These are phyloP conservation scores for Coemansia sp. DNA, from an alignment of 192 early-diverging fungal species.

Conservation along the genomic window DNA sequence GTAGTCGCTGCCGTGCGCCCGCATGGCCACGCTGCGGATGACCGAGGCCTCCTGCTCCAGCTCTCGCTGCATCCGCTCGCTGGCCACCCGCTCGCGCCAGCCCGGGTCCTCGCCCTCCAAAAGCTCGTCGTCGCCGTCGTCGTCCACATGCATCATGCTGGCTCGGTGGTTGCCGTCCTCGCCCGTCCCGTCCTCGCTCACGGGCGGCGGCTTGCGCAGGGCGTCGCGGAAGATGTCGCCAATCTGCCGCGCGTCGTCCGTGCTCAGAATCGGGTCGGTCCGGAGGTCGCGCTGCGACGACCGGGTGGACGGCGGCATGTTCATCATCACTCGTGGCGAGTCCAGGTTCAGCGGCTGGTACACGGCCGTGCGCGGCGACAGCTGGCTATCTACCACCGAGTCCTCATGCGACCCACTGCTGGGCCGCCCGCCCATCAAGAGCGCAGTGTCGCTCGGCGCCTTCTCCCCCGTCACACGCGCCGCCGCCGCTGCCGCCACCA, in stretches of 20 bases:
- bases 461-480: slow-evolving; percentile 1
- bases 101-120: slow-evolving; percentile 36
- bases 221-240: slow-evolving; percentile 47
- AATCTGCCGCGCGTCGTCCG: slow-evolving; percentile 42
- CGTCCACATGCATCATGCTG: slow-evolving; percentile 11
- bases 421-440: slow-evolving; percentile 27
- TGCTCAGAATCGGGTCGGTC: slow-evolving; percentile 18
- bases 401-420: slow-evolving; percentile 36
- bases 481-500: not conserved
- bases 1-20: slow-evolving; percentile 42
- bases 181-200: slow-evolving; percentile 30
- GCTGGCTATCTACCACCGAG: slow-evolving; percentile 10
- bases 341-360: slow-evolving; percentile 37
- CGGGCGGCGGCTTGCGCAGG: slow-evolving; percentile 40
- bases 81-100: slow-evolving; percentile 45
- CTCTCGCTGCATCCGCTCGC: slow-evolving; percentile 47
- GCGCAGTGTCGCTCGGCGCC: slow-evolving; percentile 34
- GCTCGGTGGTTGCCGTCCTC: slow-evolving; percentile 4
- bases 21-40: slow-evolving; percentile 36
- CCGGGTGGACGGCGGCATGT: slow-evolving; percentile 34
- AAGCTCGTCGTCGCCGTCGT: slow-evolving; percentile 19
- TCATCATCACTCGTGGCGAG: slow-evolving; percentile 41
- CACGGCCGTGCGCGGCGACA: slow-evolving; percentile 5
- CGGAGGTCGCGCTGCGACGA: not conserved
- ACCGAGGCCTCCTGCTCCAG: slow-evolving; percentile 40